These are phyloP conservation scores for Fusarium tanahbumbuense DNA, from an alignment of 2,329 filamentous ascomycete genomes.

Conservation along the genomic window DNA sequence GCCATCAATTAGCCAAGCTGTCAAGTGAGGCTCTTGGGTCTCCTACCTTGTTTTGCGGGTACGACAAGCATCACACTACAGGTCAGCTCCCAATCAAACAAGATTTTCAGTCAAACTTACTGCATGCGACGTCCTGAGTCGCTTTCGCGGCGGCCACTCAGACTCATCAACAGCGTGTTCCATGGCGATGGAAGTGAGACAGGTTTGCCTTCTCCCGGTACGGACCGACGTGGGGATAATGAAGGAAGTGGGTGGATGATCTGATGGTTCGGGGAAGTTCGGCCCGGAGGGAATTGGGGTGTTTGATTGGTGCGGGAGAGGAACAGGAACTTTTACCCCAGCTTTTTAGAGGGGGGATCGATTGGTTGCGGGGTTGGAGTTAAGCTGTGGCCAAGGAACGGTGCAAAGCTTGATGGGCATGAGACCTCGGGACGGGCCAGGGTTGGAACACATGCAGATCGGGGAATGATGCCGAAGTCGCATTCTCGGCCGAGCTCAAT, in stretches of 20 bases:
- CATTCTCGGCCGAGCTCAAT: not conserved
- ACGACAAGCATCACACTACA: constrained; percentile 61
- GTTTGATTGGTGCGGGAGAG: constrained; percentile 35
- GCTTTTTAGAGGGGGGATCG: not conserved
- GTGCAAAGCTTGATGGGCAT: constrained; percentile 30
- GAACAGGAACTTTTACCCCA: constrained; percentile 8
- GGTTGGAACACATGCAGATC: not conserved
- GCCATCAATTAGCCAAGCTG: constrained; percentile 14
- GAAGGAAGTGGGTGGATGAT: constrained; percentile 16
- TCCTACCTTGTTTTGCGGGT: constrained; percentile 60
- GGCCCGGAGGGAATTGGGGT: constrained; percentile 21
- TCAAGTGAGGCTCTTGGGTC: not conserved
- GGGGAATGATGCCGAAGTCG: not conserved
- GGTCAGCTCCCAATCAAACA: not conserved
- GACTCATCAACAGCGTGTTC: constrained; percentile 43
- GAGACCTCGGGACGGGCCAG: constrained; percentile 9
- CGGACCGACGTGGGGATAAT: constrained; percentile 48
- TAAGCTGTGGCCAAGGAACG: not conserved
- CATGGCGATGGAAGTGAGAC: constrained; percentile 27
- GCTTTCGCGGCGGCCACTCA: constrained; percentile 53
- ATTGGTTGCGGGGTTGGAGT: constrained; percentile 20
- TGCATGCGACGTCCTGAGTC: constrained; percentile 57
- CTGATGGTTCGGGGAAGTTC: constrained; percentile 24
- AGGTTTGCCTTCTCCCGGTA: constrained; percentile 44
- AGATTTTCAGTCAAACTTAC: constrained; percentile 41